A percentile compares a stretch with the other conserved stretches of the same genome.
These are phyloP conservation scores for Dunaliella primolecta DNA, from an alignment of 139 green algal genomes.

Conservation along the genomic window DNA sequence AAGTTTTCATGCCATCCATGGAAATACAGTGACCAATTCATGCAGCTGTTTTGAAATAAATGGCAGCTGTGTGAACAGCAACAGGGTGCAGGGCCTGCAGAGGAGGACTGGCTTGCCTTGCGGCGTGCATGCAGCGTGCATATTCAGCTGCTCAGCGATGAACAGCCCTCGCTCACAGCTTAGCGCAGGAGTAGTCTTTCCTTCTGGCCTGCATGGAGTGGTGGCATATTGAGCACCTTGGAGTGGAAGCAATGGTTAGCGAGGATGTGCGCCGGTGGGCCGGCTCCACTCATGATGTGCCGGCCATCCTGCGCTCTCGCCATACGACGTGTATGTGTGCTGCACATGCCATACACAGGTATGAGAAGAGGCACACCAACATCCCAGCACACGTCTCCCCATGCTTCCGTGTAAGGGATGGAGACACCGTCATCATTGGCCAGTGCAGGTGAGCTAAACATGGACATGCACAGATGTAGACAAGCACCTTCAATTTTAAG, in stretches of 20 bases:
- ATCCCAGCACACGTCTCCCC: slow-evolving; percentile 94
- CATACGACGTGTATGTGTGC: neutral
- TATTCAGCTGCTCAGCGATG: no score
- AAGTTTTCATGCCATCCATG: no score
- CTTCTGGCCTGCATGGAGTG: no score
- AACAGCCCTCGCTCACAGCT: no score
- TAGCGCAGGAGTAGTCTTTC: no score
- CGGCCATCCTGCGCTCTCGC: neutral
- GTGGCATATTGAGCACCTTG: no score
- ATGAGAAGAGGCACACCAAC: slow-evolving; percentile 98
- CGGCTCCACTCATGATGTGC: neutral
- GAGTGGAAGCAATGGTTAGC: no score
- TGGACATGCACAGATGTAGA: neutral
- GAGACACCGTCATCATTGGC: slow-evolving; percentile 92
- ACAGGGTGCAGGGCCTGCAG: no score
- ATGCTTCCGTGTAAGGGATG: slow-evolving; percentile 91
- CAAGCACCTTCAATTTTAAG: no score
- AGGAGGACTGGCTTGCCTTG: no score
- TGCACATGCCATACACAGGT: slow-evolving; percentile 57
- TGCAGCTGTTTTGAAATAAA: neutral
- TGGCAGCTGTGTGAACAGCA: neutral
- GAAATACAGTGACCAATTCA: neutral
- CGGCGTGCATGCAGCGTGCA: no score
- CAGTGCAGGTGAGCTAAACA: slow-evolving; percentile 83
- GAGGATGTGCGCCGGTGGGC: no score